Evolutionary conservation across 441 rosid species (phyloP).

Genomic region (Jatropha podagrica): DNA sequence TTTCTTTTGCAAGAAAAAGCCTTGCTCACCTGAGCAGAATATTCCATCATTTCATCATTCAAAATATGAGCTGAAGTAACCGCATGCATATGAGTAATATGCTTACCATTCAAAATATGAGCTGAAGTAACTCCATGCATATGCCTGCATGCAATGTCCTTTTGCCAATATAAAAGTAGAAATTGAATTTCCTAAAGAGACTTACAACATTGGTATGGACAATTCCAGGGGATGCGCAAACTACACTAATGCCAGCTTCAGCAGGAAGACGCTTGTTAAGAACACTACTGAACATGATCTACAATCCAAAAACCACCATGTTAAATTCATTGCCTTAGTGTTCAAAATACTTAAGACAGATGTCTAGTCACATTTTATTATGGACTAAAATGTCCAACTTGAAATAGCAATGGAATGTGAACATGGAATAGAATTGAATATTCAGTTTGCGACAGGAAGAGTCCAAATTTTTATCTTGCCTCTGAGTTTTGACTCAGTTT

Average conservation of each 20-base stretch:
- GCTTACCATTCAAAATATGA: not conserved
- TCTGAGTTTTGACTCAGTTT: not conserved
- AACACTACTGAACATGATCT: constrained; percentile 92
- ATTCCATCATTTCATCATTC: not conserved
- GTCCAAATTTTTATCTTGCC: too few species aligned
- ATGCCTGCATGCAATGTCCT: not conserved
- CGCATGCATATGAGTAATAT: not conserved
- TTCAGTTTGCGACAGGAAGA: not conserved
- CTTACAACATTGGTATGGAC: constrained; percentile 96
- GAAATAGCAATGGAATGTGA: not conserved
- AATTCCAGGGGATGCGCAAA: constrained; percentile 89
- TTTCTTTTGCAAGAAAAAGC: constrained; percentile 1
- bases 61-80: not conserved
- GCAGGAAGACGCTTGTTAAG: constrained; percentile 84
- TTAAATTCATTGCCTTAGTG: constrained; percentile 15
- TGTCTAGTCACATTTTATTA: not conserved
- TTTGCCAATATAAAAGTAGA: not conserved
- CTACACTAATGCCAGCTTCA: constrained; percentile 82
- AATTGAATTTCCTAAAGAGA: constrained; percentile 19
- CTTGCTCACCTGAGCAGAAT: not conserved
- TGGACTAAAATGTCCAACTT: not conserved
- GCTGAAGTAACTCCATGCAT: not conserved
- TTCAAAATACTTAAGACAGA: not conserved
- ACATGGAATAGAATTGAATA: not conserved
- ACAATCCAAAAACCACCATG: constrained; percentile 36